Conservation (phyloP, 2,329 filamentous ascomycete species). For the Paraphoma sp. region DNA sequence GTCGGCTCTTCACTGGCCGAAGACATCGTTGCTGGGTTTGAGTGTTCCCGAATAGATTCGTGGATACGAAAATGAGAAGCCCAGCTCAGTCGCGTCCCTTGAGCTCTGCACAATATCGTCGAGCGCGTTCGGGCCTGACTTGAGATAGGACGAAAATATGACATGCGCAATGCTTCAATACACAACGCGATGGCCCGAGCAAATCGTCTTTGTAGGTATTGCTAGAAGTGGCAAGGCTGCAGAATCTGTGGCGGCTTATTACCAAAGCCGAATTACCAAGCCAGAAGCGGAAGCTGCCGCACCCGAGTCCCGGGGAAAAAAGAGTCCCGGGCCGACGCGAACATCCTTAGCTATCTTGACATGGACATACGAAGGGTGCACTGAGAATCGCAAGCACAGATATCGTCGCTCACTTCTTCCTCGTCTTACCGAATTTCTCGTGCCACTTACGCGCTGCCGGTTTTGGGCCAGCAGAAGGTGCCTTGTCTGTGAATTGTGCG, state of each 20-base stretch:
- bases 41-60: background rate
- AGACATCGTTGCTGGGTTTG: background rate
- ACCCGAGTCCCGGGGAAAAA: background rate
- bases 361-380: too few species aligned
- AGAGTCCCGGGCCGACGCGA: too few species aligned
- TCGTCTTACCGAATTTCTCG: conserved; percentile 46
- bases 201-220: conserved; percentile 2
- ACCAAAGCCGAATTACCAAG: conserved; percentile 20
- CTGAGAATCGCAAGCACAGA: too few species aligned
- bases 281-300: background rate
- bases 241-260: conserved; percentile 16
- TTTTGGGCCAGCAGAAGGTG: conserved; percentile 21
- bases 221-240: background rate
- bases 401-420: conserved; percentile 29
- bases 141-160: background rate
- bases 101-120: background rate
- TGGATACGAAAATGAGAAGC: background rate
- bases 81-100: background rate
- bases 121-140: background rate
- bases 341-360: too few species aligned
- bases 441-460: conserved; percentile 48
- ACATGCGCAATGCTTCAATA: background rate
- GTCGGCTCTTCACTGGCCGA: background rate
- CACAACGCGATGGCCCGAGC: background rate
- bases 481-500: conserved; percentile 6